Percentiles rank a stretch among this genome's conserved stretches.
Evolutionary conservation across 2,329 filamentous ascomycete species (phyloP).

Genomic region (Trichoderma arundinaceum): DNA sequence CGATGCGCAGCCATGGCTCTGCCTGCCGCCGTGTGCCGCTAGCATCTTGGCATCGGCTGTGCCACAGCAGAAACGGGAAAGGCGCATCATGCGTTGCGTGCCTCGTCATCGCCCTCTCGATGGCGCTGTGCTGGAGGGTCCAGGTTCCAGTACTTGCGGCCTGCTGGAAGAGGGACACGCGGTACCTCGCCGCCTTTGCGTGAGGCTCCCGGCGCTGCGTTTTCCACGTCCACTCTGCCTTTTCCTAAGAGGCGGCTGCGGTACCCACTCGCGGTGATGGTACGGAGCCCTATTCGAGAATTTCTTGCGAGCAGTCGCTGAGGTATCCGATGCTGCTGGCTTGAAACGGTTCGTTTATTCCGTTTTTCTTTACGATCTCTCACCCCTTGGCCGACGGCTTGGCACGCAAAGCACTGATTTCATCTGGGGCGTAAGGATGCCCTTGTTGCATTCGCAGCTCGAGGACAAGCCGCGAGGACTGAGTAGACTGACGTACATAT

Average conservation of each 20-base stretch:
- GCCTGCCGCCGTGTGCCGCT: not conserved
- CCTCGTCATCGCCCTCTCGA: constrained; percentile 49
- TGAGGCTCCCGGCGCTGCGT: not conserved
- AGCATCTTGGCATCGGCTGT: constrained; percentile 32
- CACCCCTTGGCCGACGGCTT: not conserved
- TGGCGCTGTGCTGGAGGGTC: constrained; percentile 30
- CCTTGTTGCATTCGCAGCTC: constrained; percentile 1
- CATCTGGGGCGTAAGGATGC: too few species aligned
- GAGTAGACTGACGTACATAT: not conserved
- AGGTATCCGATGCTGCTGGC: too few species aligned
- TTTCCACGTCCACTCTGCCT: too few species aligned
- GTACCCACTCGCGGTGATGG: too few species aligned
- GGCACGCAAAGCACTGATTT: not conserved
- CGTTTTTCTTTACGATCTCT: not conserved
- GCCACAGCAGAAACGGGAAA: constrained; percentile 32
- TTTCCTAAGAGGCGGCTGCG: too few species aligned
- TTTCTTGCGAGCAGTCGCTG: too few species aligned
- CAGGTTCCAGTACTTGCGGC: constrained; percentile 35
- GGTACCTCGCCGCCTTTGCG: constrained; percentile 13
- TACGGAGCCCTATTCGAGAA: not conserved
- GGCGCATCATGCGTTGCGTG: constrained; percentile 37
- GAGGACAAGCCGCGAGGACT: not conserved
- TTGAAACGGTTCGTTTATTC: not conserved
- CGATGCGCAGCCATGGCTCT: constrained; percentile 14
- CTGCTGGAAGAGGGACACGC: constrained; percentile 23